Percentiles rank a stretch among this genome's conserved stretches.
phyloP scores from a whole-genome alignment of 192 early-diverging fungal species.

The Backusella psychrophila region DNA sequence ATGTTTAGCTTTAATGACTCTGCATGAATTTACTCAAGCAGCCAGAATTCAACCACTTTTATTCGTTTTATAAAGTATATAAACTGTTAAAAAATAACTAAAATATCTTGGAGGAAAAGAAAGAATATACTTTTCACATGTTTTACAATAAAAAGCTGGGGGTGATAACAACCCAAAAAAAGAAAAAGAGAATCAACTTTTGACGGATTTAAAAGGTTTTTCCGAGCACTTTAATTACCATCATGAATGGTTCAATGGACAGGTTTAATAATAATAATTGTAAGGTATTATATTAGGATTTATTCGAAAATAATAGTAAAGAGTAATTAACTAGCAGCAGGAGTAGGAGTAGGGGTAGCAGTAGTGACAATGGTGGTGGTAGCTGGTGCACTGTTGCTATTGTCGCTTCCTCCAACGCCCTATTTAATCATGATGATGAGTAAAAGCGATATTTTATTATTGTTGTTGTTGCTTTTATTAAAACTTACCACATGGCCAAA shows the following conservation, averaged over 20 bases:
- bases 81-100: too few relatives aligned
- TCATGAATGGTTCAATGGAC: too few relatives aligned
- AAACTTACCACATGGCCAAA: slow-evolving; percentile 11
- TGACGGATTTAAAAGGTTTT: not conserved
- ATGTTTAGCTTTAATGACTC: not conserved
- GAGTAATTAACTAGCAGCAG: not conserved
- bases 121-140: too few relatives aligned
- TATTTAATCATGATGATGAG: not conserved
- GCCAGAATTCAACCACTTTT: too few relatives aligned
- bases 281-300: not conserved
- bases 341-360: not conserved
- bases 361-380: not conserved
- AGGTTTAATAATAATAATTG: not conserved
- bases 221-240: not conserved
- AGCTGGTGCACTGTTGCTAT: not conserved
- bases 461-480: not conserved
- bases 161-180: not conserved
- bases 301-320: not conserved
- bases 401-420: not conserved
- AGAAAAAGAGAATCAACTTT: not conserved
- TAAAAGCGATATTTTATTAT: not conserved
- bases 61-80: too few relatives aligned
- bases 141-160: too few relatives aligned
- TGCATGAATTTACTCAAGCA: not conserved
- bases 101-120: too few relatives aligned